phyloP scores from a whole-genome alignment of 768 basidiomycete genomes.

The Pleurotus cornucopiae region DNA sequence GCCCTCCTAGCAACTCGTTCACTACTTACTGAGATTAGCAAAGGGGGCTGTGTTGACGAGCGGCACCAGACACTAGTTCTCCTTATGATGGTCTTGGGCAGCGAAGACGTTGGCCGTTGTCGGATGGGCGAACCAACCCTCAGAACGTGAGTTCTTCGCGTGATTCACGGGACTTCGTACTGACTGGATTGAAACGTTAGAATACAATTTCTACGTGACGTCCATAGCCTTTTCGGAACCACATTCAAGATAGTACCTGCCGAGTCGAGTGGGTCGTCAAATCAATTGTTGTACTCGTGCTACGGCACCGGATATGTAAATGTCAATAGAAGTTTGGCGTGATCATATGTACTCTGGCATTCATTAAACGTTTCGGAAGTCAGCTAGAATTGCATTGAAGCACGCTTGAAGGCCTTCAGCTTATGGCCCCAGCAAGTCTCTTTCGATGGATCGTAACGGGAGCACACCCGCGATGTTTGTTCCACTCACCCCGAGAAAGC shows the following conservation, averaged over 20 bases:
- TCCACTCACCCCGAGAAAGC: too few relatives aligned
- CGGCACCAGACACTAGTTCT: constrained; percentile 85
- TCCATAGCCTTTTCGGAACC: constrained; percentile 80
- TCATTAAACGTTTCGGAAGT: too few relatives aligned
- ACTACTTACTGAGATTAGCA: constrained; percentile 72
- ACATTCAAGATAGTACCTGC: constrained; percentile 85
- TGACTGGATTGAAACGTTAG: constrained; percentile 34
- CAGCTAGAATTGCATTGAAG: too few relatives aligned
- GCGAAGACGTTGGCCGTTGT: constrained; percentile 92
- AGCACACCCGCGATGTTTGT: too few relatives aligned
- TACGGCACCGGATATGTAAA: constrained; percentile 93
- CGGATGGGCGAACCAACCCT: constrained; percentile 79
- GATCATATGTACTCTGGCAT: constrained; percentile 11
- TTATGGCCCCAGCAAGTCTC: too few relatives aligned
- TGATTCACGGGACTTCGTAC: background rate
- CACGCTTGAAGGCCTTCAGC: too few relatives aligned
- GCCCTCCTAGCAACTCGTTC: constrained; percentile 77
- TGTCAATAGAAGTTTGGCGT: constrained; percentile 74
- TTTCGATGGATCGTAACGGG: too few relatives aligned
- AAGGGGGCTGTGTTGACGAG: constrained; percentile 88
- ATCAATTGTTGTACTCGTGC: constrained; percentile 79
- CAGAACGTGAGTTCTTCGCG: constrained; percentile 56
- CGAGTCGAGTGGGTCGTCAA: constrained; percentile 45
- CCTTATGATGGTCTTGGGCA: constrained; percentile 92
- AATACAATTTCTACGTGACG: constrained; percentile 87